Conservation (phyloP, 1,284 basidiomycete genomes). For the Leccinum subrobustum region DNA sequence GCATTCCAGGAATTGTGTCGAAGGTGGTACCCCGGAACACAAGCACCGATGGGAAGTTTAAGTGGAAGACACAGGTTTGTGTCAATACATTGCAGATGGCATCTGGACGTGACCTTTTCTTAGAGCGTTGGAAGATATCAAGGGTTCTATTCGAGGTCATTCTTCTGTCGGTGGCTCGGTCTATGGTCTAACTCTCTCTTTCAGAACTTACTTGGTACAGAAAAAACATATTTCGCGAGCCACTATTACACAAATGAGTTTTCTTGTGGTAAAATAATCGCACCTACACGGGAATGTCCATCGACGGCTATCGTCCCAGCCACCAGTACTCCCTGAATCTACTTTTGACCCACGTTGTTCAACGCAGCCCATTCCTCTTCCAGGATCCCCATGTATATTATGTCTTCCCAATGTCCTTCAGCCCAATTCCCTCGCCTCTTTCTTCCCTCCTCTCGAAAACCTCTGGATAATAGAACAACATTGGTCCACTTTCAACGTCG, state of each 20-base stretch:
- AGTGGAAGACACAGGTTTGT: constrained; percentile 34
- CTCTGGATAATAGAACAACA: neutral
- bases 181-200: constrained; percentile 1
- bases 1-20: constrained; percentile 61
- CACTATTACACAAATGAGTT: neutral
- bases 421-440: constrained; percentile 18
- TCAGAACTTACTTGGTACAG: constrained; percentile 30
- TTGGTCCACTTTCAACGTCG: neutral
- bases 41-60: constrained; percentile 12
- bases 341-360: neutral
- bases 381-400: constrained; percentile 19
- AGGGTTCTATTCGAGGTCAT: constrained; percentile 68
- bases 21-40: constrained; percentile 62
- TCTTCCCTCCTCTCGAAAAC: constrained; percentile 18
- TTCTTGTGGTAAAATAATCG: neutral
- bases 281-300: neutral
- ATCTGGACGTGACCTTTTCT: constrained; percentile 1
- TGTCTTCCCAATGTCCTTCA: constrained; percentile 19
- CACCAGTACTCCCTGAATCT: neutral
- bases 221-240: constrained; percentile 25
- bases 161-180: neutral
- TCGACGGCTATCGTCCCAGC: neutral
- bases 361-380: constrained; percentile 14
- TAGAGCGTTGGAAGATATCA: constrained; percentile 79
- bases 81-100: constrained; percentile 26